Percentiles rank a stretch among this genome's conserved stretches.
Conservation (phyloP, 306 rosid genomes). For the Citrullus amarus region DNA sequence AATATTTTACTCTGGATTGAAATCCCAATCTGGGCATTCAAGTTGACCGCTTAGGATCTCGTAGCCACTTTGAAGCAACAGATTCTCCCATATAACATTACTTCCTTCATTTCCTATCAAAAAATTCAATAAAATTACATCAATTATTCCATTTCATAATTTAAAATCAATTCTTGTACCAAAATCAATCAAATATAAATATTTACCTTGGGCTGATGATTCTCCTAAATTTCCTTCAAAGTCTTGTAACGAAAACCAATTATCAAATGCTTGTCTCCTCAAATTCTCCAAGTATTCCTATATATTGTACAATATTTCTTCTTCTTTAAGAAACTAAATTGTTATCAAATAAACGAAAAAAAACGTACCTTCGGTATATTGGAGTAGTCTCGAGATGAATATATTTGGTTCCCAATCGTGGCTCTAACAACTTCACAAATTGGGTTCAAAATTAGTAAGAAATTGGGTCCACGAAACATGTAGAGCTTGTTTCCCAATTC, state of each 20-base stretch:
- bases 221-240: neutral
- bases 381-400: conserved; percentile 8
- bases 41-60: neutral
- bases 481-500: conserved; percentile 43
- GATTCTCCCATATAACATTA: neutral
- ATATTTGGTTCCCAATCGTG: conserved; percentile 28
- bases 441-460: conserved; percentile 27
- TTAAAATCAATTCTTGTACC: neutral
- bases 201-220: neutral
- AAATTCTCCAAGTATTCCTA: neutral
- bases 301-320: neutral
- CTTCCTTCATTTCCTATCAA: neutral
- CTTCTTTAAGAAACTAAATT: neutral
- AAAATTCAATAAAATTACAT: neutral
- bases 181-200: neutral
- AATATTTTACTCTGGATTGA: neutral
- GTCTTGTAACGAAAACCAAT: neutral
- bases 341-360: neutral
- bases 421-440: conserved; percentile 53
- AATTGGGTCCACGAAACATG: conserved; percentile 18
- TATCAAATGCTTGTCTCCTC: neutral
- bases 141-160: neutral
- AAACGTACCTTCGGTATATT: conserved; percentile 26
- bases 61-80: neutral
- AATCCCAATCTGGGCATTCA: neutral